phyloP scores from a whole-genome alignment of 495 filamentous ascomycete genomes.

The Podospora bellae-mahoneyi region DNA sequence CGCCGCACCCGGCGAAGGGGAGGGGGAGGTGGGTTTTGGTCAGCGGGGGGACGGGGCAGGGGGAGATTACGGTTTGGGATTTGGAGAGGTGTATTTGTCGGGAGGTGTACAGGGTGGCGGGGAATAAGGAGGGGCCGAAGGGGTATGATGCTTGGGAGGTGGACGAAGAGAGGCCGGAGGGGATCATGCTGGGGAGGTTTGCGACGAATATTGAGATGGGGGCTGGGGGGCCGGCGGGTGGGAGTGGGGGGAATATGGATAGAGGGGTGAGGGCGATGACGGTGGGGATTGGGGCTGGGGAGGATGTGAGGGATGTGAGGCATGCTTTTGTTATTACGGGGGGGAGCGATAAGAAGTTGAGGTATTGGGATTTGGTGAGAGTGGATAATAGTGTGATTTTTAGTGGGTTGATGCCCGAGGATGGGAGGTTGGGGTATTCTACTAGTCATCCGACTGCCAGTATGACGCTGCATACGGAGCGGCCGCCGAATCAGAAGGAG shows the following conservation, averaged over 20 bases:
- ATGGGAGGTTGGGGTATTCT: slow-evolving; percentile 69
- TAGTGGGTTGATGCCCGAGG: slow-evolving; percentile 71
- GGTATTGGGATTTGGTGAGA: slow-evolving; percentile 83
- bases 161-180: slow-evolving; percentile 83
- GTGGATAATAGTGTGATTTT: slow-evolving; percentile 72
- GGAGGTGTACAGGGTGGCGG: slow-evolving; percentile 75
- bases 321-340: slow-evolving; percentile 76
- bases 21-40: slow-evolving; percentile 79
- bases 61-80: slow-evolving; percentile 96
- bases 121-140: slow-evolving; percentile 53
- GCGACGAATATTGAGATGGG: slow-evolving; percentile 65
- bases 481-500: slow-evolving; percentile 46
- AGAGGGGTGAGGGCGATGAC: slow-evolving; percentile 60
- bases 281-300: slow-evolving; percentile 49
- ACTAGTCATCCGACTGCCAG: slow-evolving; percentile 63
- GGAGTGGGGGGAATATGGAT: slow-evolving; percentile 38
- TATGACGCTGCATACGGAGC: slow-evolving; percentile 70
- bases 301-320: slow-evolving; percentile 58
- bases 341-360: slow-evolving; percentile 83
- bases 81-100: slow-evolving; percentile 84
- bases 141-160: slow-evolving; percentile 85
- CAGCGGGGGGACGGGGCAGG: slow-evolving; percentile 79
- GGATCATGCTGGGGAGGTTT: slow-evolving; percentile 78
- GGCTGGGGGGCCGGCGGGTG: slow-evolving; percentile 23
- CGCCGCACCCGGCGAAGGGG: slow-evolving; percentile 72